These are phyloP conservation scores for Penicillium brasilianum DNA, from an alignment of 2,329 filamentous ascomycete species.

Conservation along the genomic window DNA sequence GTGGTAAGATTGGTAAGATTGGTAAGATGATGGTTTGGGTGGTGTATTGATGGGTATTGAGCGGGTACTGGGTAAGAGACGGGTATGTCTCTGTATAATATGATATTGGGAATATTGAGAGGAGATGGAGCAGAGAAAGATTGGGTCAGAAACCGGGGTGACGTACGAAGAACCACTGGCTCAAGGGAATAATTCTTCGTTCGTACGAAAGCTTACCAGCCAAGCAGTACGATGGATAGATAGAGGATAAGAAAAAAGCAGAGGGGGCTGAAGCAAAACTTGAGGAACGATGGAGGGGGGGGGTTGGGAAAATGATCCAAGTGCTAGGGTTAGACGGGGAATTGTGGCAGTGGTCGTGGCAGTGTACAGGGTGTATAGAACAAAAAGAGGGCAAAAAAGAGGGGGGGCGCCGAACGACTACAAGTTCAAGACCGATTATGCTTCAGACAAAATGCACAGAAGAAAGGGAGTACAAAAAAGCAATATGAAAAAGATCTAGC, in stretches of 20 bases:
- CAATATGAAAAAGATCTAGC: not conserved
- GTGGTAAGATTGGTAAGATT: not conserved
- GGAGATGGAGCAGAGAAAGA: not conserved
- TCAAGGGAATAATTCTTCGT: not conserved
- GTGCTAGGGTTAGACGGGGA: not conserved
- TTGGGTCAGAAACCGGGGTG: not conserved
- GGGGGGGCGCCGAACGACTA: not conserved
- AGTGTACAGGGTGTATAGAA: not conserved
- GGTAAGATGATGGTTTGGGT: no score
- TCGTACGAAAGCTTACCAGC: not conserved
- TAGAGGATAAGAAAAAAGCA: not conserved
- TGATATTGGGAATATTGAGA: not conserved
- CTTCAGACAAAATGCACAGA: not conserved
- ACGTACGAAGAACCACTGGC: not conserved
- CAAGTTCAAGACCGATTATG: no score
- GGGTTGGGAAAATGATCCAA: not conserved
- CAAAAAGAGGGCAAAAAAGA: not conserved
- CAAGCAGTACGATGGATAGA: not conserved
- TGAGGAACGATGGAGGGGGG: not conserved
- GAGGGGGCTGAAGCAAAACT: not conserved
- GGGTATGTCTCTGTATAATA: not conserved
- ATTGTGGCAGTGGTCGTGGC: slow-evolving; percentile 3
- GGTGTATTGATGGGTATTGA: not conserved
- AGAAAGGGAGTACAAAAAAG: not conserved
- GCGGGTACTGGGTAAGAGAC: not conserved